phyloP scores from a whole-genome alignment of 2,329 filamentous ascomycete genomes.

The Phaeosphaeriaceae sp. region DNA sequence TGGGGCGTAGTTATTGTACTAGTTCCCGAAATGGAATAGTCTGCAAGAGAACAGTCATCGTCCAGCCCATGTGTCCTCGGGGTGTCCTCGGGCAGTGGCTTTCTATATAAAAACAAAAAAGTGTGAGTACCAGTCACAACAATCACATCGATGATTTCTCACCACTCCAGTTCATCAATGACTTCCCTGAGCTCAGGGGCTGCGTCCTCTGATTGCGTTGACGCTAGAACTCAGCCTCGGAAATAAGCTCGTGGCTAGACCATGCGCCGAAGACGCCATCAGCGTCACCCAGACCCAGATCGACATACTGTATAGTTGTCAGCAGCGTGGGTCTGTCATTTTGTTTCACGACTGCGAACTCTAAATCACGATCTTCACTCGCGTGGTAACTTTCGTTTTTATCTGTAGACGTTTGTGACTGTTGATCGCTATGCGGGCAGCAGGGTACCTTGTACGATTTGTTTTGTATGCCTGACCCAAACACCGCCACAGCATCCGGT shows the following conservation, averaged over 20 bases:
- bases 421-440: not conserved
- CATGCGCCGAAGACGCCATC: slow-evolving; percentile 1
- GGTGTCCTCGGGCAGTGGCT: too few relatives aligned
- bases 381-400: not conserved
- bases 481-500: slow-evolving; percentile 6
- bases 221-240: not conserved
- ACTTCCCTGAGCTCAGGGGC: not conserved
- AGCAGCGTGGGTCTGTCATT: not conserved
- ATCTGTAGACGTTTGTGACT: too few relatives aligned
- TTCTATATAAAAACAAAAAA: too few relatives aligned
- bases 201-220: not conserved
- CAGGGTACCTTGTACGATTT: not conserved
- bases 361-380: not conserved
- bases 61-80: not conserved
- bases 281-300: slow-evolving; percentile 1
- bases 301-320: slow-evolving; percentile 1
- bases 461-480: too few relatives aligned
- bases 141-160: too few relatives aligned
- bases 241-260: slow-evolving; percentile 4
- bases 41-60: not conserved
- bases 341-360: not conserved
- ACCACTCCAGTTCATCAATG: too few relatives aligned
- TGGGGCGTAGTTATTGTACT: slow-evolving; percentile 1
- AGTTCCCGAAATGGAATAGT: slow-evolving; percentile 10
- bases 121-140: not conserved